Conservation (phyloP, 2,329 filamentous ascomycete species). For the Lachnellula occidentalis region DNA sequence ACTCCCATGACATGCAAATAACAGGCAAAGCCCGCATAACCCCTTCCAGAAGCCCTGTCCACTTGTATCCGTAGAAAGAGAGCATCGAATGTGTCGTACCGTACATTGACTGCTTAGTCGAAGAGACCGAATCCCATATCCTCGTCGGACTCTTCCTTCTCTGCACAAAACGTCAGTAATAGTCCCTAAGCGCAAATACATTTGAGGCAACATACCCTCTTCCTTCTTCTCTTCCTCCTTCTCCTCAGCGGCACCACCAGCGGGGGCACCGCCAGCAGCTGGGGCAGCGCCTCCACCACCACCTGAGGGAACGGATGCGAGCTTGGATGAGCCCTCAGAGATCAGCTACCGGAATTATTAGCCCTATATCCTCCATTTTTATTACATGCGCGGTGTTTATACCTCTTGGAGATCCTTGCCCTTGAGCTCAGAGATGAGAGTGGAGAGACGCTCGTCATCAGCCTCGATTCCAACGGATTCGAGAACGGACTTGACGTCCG, state of each 20-base stretch:
- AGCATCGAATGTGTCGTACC: conserved; percentile 18
- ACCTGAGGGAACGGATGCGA: conserved; percentile 94
- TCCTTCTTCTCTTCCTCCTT: conserved; percentile 68
- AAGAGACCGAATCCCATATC: conserved; percentile 75
- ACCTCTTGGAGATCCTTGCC: conserved; percentile 94
- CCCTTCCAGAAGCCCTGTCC: conserved; percentile 24
- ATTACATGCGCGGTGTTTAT: conserved; percentile 28
- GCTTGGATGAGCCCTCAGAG: conserved; percentile 81
- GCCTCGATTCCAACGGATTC: conserved; percentile 92
- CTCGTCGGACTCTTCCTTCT: conserved; percentile 68
- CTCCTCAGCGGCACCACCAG: conserved; percentile 56
- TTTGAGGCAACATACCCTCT: conserved; percentile 64
- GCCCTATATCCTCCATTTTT: conserved; percentile 25
- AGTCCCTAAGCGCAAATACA: background rate
- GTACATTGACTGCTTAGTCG: conserved; percentile 51
- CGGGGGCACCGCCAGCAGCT: conserved; percentile 62
- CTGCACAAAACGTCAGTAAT: conserved; percentile 33
- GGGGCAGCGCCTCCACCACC: conserved; percentile 69
- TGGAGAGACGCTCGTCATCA: conserved; percentile 77
- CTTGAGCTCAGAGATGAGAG: conserved; percentile 84
- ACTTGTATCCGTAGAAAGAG: conserved; percentile 20
- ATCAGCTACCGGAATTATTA: conserved; percentile 64
- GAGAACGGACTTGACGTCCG: conserved; percentile 84
- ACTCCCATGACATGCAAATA: conserved; percentile 26
- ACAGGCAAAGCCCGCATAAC: conserved; percentile 27